Percentiles rank a stretch among this genome's conserved stretches.
Evolutionary conservation across 1,139 yeast genomes (phyloP).

Genomic region (Geotrichum klebahnii): DNA sequence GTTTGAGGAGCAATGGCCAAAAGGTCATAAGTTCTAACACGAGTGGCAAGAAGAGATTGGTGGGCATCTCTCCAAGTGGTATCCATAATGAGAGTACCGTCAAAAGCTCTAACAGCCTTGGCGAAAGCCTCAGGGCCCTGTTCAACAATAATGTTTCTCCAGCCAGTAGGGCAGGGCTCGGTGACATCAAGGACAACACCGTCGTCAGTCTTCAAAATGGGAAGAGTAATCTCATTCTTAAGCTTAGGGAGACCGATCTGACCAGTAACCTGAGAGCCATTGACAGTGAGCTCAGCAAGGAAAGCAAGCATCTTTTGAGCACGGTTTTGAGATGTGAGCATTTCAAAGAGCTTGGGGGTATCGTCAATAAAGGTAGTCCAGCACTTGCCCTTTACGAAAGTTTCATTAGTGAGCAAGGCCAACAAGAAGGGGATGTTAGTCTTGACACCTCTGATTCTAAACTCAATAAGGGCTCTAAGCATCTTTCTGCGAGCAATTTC

Average conservation of each 20-base stretch:
- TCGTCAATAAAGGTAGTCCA: conserved; percentile 99
- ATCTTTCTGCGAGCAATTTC: conserved; percentile 96
- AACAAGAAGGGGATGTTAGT: conserved; percentile 94
- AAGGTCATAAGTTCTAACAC: conserved; percentile 91
- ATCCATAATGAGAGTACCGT: conserved; percentile 91
- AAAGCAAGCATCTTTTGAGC: conserved; percentile 89
- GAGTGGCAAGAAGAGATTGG: conserved; percentile 95
- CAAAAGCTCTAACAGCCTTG: conserved; percentile 71
- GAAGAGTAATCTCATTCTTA: conserved; percentile 67
- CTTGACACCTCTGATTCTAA: conserved; percentile 97
- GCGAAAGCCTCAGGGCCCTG: conserved; percentile 90
- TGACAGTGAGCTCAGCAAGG: conserved; percentile 87
- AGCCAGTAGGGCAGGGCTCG: conserved; percentile 65
- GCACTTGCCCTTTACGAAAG: conserved; percentile 82
- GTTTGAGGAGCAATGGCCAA: conserved; percentile 91
- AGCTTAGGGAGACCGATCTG: conserved; percentile 90
- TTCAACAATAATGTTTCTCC: conserved; percentile 82
- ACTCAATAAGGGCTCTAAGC: conserved; percentile 93
- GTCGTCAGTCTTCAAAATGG: conserved; percentile 60
- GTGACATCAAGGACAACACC: conserved; percentile 55
- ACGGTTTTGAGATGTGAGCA: conserved; percentile 93
- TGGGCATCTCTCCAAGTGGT: conserved; percentile 99
- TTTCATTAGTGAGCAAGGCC: conserved; percentile 86
- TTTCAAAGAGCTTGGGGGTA: conserved; percentile 91
- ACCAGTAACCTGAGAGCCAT: conserved; percentile 93